Conservation (phyloP, 306 rosid species). For the Nissolia schottii region DNA sequence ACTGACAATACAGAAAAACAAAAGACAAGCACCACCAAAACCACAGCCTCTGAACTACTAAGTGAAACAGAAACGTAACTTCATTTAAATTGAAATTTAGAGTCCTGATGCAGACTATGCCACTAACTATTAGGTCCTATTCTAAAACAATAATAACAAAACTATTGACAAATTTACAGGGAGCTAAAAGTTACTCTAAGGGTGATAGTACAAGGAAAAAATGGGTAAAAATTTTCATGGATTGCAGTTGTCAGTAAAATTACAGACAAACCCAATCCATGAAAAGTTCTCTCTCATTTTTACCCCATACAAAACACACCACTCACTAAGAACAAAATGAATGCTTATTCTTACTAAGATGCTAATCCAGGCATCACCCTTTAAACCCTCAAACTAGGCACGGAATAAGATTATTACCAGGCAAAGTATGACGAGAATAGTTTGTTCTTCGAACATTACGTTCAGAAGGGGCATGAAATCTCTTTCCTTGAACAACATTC, state of each 20-base stretch:
- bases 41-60: not conserved
- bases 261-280: no score
- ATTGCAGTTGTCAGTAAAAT: no score
- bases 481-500: constrained; percentile 52
- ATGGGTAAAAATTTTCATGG: no score
- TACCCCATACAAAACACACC: no score
- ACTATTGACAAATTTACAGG: not conserved
- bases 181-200: not conserved
- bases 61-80: not conserved
- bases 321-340: not conserved
- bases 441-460: constrained; percentile 58
- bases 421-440: constrained; percentile 49
- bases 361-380: not conserved
- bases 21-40: not conserved
- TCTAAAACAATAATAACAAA: not conserved
- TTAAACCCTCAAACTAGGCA: not conserved
- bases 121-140: not conserved
- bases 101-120: not conserved
- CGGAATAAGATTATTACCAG: constrained; percentile 46
- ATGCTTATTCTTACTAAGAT: not conserved
- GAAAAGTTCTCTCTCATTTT: no score
- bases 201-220: no score
- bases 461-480: constrained; percentile 45
- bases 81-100: not conserved
- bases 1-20: not conserved